phyloP scores from a whole-genome alignment of 2,329 filamentous ascomycete species.

The Venturia oleaginea region DNA sequence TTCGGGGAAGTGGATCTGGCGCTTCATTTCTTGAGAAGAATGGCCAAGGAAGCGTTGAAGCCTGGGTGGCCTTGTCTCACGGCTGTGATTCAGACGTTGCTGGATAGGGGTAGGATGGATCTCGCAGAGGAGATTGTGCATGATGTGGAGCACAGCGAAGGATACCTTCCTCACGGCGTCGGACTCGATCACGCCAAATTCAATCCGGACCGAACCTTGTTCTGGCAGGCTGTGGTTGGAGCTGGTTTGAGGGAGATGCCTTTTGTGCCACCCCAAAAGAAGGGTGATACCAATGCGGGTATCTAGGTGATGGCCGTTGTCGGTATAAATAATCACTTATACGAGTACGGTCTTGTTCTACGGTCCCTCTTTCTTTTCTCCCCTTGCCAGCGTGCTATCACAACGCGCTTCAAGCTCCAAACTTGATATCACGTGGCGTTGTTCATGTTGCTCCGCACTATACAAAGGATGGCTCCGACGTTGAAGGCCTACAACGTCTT shows the following conservation, averaged over 20 bases:
- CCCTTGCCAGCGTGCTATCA: background rate
- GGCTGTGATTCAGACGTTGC: conserved; percentile 30
- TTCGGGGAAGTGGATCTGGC: conserved; percentile 40
- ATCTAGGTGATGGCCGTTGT: background rate
- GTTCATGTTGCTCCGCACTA: too few species aligned
- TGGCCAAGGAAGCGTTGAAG: conserved; percentile 30
- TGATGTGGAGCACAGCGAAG: conserved; percentile 23
- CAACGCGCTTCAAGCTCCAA: background rate
- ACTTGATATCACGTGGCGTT: background rate
- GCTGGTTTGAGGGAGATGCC: background rate
- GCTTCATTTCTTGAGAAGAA: conserved; percentile 32
- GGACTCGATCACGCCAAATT: background rate
- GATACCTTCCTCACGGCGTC: background rate
- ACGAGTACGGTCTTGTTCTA: background rate
- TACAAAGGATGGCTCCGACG: background rate
- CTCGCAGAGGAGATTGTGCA: conserved; percentile 27
- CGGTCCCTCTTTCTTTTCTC: background rate
- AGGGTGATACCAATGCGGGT: background rate
- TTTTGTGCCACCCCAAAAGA: background rate
- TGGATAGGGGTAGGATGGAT: conserved; percentile 27
- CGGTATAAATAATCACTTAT: background rate
- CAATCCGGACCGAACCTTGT: background rate
- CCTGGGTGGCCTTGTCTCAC: conserved; percentile 35
- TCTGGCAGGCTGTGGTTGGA: background rate
- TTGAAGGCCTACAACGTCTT: background rate